These are phyloP conservation scores for Houttuynia cordata DNA, from an alignment of 164 flowering plant species.

Conservation along the genomic window DNA sequence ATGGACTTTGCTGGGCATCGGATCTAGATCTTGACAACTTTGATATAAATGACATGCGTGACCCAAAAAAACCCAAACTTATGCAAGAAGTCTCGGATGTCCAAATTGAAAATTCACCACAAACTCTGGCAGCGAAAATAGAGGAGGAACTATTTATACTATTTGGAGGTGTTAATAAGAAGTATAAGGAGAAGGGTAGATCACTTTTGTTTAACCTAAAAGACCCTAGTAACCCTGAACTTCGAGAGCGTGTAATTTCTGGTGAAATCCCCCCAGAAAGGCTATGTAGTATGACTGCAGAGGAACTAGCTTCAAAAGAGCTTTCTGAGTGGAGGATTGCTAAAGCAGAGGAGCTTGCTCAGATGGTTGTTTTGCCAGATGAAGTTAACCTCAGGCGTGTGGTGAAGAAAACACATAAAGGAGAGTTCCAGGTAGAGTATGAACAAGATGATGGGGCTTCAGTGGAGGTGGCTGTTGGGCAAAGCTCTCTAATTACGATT, in stretches of 20 bases:
- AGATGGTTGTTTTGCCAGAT: slow-evolving; percentile 91
- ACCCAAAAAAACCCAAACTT: slow-evolving; percentile 19
- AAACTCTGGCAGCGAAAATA: slow-evolving; percentile 52
- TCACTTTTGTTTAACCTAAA: slow-evolving; percentile 89
- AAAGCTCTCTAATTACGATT: slow-evolving; percentile 20
- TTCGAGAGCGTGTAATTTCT: slow-evolving; percentile 78
- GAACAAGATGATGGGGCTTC: slow-evolving; percentile 53
- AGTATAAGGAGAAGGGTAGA: slow-evolving; percentile 92
- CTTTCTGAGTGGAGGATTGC: slow-evolving; percentile 96
- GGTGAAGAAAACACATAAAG: slow-evolving; percentile 96
- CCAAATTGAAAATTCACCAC: slow-evolving; percentile 20
- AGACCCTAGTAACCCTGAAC: slow-evolving; percentile 85
- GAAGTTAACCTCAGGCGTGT: slow-evolving; percentile 80
- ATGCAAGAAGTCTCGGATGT: slow-evolving; percentile 7
- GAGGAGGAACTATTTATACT: slow-evolving; percentile 82
- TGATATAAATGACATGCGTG: slow-evolving; percentile 17
- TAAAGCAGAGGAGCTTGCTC: slow-evolving; percentile 89
- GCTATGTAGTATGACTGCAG: slow-evolving; percentile 90
- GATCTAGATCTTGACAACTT: slow-evolving; percentile 30
- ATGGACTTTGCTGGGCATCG: slow-evolving; percentile 83
- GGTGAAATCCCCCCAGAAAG: slow-evolving; percentile 78
- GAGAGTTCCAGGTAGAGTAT: slow-evolving; percentile 84
- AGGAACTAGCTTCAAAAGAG: slow-evolving; percentile 98
- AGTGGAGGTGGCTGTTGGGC: slow-evolving; percentile 56
- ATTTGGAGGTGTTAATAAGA: slow-evolving; percentile 95